Evolutionary conservation across 768 basidiomycete genomes (phyloP).

Genomic region (Kwoniella sp.): DNA sequence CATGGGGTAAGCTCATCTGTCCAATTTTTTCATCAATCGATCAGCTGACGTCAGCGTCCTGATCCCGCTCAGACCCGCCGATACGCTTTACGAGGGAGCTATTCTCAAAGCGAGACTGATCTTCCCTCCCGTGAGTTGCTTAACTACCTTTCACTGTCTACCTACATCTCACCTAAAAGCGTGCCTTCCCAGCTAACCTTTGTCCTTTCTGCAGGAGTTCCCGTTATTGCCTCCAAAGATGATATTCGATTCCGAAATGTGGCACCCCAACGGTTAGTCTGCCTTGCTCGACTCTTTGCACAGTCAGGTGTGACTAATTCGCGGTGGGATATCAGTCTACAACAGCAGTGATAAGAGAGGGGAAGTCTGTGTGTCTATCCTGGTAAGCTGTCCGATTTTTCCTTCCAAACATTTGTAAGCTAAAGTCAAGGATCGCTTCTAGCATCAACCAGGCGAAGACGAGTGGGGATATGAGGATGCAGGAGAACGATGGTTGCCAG

Average conservation of each 20-base stretch:
- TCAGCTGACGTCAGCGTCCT: slow-evolving; percentile 8
- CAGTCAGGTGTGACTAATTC: no score
- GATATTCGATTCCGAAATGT: slow-evolving; percentile 61
- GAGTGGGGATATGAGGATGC: slow-evolving; percentile 94
- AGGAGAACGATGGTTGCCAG: slow-evolving; percentile 95
- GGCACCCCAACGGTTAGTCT: slow-evolving; percentile 59
- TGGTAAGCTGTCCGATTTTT: slow-evolving; percentile 45
- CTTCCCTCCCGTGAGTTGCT: slow-evolving; percentile 66
- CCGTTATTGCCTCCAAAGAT: slow-evolving; percentile 92
- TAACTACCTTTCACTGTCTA: no score
- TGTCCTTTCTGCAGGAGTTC: slow-evolving; percentile 63
- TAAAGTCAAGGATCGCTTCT: slow-evolving; percentile 2
- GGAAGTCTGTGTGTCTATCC: slow-evolving; percentile 60
- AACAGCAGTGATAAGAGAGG: slow-evolving; percentile 57
- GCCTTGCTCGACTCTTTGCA: not conserved
- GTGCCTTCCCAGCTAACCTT: not conserved
- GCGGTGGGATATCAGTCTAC: slow-evolving; percentile 52
- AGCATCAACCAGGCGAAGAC: slow-evolving; percentile 96
- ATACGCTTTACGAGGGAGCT: slow-evolving; percentile 95
- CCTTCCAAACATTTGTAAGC: slow-evolving; percentile 7
- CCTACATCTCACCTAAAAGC: no score
- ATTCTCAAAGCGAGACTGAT: slow-evolving; percentile 88
- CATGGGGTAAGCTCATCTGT: slow-evolving; percentile 68
- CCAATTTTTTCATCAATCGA: not conserved
- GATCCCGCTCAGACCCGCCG: slow-evolving; percentile 69